Percentiles rank a stretch among this genome's conserved stretches.
These are phyloP conservation scores for Penicillium sp. DNA, from an alignment of 2,329 filamentous ascomycete genomes.

Conservation along the genomic window DNA sequence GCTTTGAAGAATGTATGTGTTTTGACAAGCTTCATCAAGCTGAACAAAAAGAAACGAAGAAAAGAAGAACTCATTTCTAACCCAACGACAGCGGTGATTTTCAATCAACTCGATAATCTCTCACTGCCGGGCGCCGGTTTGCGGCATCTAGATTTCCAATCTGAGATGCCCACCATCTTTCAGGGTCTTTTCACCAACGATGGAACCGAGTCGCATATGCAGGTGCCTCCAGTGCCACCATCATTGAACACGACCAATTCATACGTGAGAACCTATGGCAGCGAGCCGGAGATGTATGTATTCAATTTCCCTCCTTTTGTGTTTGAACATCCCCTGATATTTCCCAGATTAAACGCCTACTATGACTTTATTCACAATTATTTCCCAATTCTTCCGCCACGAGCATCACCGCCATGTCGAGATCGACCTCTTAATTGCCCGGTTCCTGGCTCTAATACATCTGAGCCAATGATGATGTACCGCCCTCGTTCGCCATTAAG, in stretches of 20 bases:
- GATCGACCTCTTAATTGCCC: slow-evolving; percentile 38
- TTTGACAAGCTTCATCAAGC: not conserved
- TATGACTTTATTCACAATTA: slow-evolving; percentile 50
- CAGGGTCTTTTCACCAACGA: slow-evolving; percentile 35
- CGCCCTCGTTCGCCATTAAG: slow-evolving; percentile 45
- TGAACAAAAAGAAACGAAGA: not conserved
- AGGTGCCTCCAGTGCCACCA: slow-evolving; percentile 31
- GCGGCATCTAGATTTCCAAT: slow-evolving; percentile 41
- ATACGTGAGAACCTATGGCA: slow-evolving; percentile 42
- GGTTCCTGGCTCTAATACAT: slow-evolving; percentile 30
- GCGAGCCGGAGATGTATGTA: slow-evolving; percentile 44
- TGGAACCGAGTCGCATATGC: slow-evolving; percentile 24
- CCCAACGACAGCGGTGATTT: slow-evolving; percentile 34
- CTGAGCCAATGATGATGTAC: slow-evolving; percentile 36
- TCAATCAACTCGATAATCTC: slow-evolving; percentile 43
- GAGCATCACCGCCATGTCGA: slow-evolving; percentile 28
- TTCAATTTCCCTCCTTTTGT: not conserved
- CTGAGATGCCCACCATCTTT: slow-evolving; percentile 41
- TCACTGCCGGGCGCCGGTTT: slow-evolving; percentile 43
- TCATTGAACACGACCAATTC: slow-evolving; percentile 28
- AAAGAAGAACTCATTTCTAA: slow-evolving; percentile 21
- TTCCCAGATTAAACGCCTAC: slow-evolving; percentile 45
- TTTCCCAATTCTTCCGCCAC: slow-evolving; percentile 47
- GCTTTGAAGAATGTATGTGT: slow-evolving; percentile 37
- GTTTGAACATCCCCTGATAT: slow-evolving; percentile 16